A percentile compares a stretch with the other conserved stretches of the same genome.
Evolutionary conservation across 2,329 filamentous ascomycete genomes (phyloP).

Genomic region (Keithomyces neogunnii): DNA sequence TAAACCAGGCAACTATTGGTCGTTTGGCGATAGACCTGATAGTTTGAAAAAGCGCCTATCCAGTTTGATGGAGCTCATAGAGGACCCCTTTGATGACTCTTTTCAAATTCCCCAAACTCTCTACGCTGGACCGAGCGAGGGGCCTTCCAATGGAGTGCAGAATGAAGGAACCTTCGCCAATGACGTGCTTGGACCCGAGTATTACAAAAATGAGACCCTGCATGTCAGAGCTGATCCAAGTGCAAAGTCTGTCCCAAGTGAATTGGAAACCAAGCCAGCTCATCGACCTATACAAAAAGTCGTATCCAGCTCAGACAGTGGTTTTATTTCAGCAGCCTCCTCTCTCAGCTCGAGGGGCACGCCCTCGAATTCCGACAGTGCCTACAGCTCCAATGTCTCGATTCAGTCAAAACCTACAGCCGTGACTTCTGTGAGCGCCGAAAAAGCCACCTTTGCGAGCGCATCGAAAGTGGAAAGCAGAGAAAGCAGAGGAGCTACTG

Average conservation of each 20-base stretch:
- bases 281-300: conserved; percentile 9
- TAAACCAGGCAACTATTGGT: not conserved
- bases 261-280: conserved; percentile 1
- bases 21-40: not conserved
- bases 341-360: conserved; percentile 33
- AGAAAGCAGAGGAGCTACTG: not conserved
- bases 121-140: not conserved
- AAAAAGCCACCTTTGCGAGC: not conserved
- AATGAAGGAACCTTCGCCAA: not conserved
- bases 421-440: conserved; percentile 13
- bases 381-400: conserved; percentile 53
- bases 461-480: conserved; percentile 12
- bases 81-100: not conserved
- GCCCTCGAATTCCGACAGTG: conserved; percentile 51
- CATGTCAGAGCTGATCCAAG: conserved; percentile 34
- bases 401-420: conserved; percentile 40
- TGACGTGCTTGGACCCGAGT: conserved; percentile 14
- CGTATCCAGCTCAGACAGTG: conserved; percentile 35
- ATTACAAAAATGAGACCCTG: conserved; percentile 22
- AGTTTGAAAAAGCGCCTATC: not conserved
- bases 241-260: conserved; percentile 26
- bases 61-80: conserved; percentile 1
- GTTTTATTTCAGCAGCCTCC: conserved; percentile 37
- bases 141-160: too few species aligned
- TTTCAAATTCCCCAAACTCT: not conserved